phyloP scores from a whole-genome alignment of 345 rosid species.

The Salix purpurea region DNA sequence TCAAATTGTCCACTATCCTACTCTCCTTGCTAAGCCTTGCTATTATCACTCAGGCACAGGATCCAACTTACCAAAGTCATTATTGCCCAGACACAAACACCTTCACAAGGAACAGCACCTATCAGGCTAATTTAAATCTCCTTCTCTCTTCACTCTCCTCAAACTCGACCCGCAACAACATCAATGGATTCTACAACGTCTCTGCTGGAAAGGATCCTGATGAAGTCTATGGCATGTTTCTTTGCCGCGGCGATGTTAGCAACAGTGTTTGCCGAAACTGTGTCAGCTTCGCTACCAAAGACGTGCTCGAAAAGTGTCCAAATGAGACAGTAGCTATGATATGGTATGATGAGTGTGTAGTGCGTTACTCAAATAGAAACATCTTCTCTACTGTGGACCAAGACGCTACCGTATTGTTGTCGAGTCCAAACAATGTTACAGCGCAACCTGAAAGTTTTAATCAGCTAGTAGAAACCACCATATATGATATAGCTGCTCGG shows the following conservation, averaged over 20 bases:
- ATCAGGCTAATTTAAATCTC: neutral
- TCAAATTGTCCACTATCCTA: neutral
- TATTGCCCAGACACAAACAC: neutral
- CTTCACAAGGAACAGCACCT: constrained; percentile 6
- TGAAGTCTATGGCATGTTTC: constrained; percentile 10
- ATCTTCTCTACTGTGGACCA: constrained; percentile 18
- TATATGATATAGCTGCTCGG: constrained; percentile 5
- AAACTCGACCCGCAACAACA: neutral
- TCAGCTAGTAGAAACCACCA: neutral
- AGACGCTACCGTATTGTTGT: fast-evolving
- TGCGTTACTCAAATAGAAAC: constrained; percentile 44
- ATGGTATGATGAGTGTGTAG: constrained; percentile 41
- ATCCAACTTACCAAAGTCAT: neutral
- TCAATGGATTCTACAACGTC: constrained; percentile 3
- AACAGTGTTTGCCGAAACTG: constrained; percentile 29
- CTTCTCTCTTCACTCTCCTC: constrained; percentile 13
- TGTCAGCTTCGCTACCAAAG: constrained; percentile 17
- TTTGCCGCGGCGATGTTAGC: constrained; percentile 18
- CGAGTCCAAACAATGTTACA: neutral
- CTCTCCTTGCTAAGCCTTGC: neutral
- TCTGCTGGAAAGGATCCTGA: neutral
- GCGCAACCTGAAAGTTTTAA: constrained; percentile 6
- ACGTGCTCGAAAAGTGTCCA: constrained; percentile 25
- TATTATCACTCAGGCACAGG: neutral
- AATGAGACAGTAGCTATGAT: constrained; percentile 22